phyloP scores from a whole-genome alignment of 257 asterid genomes.

The Misopates orontium region DNA sequence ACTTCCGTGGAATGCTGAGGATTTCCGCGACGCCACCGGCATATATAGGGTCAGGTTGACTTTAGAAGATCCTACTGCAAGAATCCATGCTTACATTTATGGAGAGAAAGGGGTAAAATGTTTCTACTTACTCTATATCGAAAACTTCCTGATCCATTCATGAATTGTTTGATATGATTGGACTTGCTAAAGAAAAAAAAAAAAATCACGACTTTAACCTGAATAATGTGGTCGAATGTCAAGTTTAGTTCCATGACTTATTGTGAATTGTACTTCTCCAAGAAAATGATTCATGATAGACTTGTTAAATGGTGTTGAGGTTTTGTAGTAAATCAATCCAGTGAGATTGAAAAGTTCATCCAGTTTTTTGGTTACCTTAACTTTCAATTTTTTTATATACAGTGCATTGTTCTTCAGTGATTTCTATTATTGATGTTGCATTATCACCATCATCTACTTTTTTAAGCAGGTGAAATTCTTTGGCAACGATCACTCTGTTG shows the following conservation, averaged over 20 bases:
- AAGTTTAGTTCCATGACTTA: neutral
- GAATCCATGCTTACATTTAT: constrained; percentile 70
- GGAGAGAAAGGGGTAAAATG: constrained; percentile 74
- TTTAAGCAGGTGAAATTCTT: constrained; percentile 52
- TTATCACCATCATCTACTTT: constrained; percentile 12
- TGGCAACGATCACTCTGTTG: constrained; percentile 38
- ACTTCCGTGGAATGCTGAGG: constrained; percentile 56
- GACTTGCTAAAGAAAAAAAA: no score
- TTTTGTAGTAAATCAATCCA: neutral
- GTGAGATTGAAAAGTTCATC: neutral
- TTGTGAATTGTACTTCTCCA: neutral
- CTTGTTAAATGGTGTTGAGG: neutral
- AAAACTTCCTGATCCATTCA: neutral
- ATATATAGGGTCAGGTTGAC: constrained; percentile 70
- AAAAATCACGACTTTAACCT: no score
- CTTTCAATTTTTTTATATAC: neutral
- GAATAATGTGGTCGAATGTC: no score
- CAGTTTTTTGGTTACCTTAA: no score
- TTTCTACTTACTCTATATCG: neutral
- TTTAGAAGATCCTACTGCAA: constrained; percentile 89
- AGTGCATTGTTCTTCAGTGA: neutral
- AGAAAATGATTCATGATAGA: neutral
- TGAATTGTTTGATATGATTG: no score
- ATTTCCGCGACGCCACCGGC: constrained; percentile 56
- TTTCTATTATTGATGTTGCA: neutral